Evolutionary conservation across 768 basidiomycete species (phyloP).

Genomic region (Kwoniella sp.): DNA sequence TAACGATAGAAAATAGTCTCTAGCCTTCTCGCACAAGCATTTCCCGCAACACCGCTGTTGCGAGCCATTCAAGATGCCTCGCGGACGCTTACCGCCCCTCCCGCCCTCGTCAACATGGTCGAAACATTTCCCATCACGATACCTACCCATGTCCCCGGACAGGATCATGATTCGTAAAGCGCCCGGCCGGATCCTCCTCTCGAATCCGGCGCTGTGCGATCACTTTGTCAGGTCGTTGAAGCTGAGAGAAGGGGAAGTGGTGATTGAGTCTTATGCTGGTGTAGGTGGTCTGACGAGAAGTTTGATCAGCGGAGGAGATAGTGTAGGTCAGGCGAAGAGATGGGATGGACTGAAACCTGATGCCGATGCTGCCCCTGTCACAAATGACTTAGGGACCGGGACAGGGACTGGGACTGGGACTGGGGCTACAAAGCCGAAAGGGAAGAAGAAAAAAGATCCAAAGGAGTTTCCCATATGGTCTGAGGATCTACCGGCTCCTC

Average conservation of each 20-base stretch:
- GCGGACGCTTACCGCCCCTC: conserved; percentile 33
- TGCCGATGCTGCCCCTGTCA: background rate
- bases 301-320: conserved; percentile 35
- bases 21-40: too few species aligned
- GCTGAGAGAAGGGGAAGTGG: conserved; percentile 33
- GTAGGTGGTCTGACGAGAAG: conserved; percentile 38
- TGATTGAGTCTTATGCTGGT: conserved; percentile 41
- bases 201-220: conserved; percentile 28
- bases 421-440: background rate
- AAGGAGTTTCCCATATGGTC: conserved; percentile 19
- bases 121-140: conserved; percentile 31
- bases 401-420: too few species aligned
- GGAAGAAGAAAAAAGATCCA: conserved; percentile 12
- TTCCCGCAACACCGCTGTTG: too few species aligned
- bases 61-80: conserved; percentile 6
- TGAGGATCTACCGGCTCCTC: conserved; percentile 16
- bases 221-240: conserved; percentile 34
- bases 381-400: too few species aligned
- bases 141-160: conserved; percentile 20
- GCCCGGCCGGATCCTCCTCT: conserved; percentile 27
- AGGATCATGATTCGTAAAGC: conserved; percentile 23
- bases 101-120: conserved; percentile 31
- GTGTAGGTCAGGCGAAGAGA: conserved; percentile 7
- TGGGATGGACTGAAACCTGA: conserved; percentile 7
- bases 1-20: too few species aligned